A percentile compares a stretch with the other conserved stretches of the same genome.
Evolutionary conservation across 176 grass and related monocot species (phyloP).

Genomic region (Phoenix roebelenii): DNA sequence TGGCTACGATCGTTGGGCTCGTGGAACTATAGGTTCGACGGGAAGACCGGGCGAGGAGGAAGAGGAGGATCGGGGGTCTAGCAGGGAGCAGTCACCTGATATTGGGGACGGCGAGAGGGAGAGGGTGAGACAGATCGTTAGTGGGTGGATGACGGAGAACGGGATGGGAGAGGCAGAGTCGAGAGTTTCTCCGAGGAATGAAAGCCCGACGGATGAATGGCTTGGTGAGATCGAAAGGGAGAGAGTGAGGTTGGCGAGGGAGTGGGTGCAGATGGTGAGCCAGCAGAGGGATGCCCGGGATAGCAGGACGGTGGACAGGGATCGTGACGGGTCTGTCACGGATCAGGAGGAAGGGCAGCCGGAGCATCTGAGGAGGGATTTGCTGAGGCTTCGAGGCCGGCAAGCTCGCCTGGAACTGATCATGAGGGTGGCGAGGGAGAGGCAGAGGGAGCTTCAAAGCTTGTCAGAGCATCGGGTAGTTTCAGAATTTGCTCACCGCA

Average conservation of each 20-base stretch:
- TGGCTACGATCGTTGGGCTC: neutral
- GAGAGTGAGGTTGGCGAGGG: slow-evolving; percentile 79
- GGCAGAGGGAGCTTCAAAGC: slow-evolving; percentile 79
- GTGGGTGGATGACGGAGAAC: too few relatives aligned
- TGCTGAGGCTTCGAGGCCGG: slow-evolving; percentile 61
- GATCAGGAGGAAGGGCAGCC: slow-evolving; percentile 1
- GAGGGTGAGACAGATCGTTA: too few relatives aligned
- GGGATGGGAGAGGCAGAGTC: too few relatives aligned
- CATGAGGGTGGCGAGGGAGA: slow-evolving; percentile 63
- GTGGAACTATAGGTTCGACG: neutral
- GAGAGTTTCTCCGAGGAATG: too few relatives aligned
- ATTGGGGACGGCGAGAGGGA: too few relatives aligned
- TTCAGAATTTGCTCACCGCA: slow-evolving; percentile 61
- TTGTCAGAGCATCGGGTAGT: slow-evolving; percentile 70
- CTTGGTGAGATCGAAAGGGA: slow-evolving; percentile 77
- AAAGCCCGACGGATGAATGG: slow-evolving; percentile 27
- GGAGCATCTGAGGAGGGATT: slow-evolving; percentile 33
- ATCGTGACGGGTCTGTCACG: slow-evolving; percentile 1
- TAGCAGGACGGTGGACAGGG: slow-evolving; percentile 28
- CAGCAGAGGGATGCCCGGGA: slow-evolving; percentile 43
- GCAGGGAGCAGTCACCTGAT: too few relatives aligned
- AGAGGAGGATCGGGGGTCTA: slow-evolving; percentile 22
- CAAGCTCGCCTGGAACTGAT: slow-evolving; percentile 80
- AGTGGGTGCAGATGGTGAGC: slow-evolving; percentile 88
- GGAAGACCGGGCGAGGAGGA: neutral